Percentiles rank a stretch among this genome's conserved stretches.
These are phyloP conservation scores for Ogataea haglerorum DNA, from an alignment of 805 yeast genomes.

Conservation along the genomic window DNA sequence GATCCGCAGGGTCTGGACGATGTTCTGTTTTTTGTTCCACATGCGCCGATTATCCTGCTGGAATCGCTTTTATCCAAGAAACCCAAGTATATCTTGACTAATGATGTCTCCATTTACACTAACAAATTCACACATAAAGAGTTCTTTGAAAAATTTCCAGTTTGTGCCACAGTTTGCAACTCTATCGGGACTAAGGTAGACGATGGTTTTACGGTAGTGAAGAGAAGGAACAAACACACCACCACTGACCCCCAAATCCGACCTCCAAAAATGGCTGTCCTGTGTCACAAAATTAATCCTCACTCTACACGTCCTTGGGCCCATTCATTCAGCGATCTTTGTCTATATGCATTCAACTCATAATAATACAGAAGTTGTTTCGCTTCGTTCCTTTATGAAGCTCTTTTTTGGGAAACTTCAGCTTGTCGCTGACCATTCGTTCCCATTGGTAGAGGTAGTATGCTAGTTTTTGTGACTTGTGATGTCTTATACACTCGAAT, in stretches of 20 bases:
- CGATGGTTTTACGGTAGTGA: constrained; percentile 8
- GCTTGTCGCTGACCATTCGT: background rate
- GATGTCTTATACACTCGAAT: constrained; percentile 41
- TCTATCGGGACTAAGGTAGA: constrained; percentile 2
- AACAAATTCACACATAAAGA: constrained; percentile 26
- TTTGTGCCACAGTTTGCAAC: constrained; percentile 25
- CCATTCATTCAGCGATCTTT: constrained; percentile 28
- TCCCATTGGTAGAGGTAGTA: constrained; percentile 64
- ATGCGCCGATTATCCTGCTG: constrained; percentile 31
- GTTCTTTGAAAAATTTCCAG: constrained; percentile 28
- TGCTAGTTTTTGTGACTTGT: constrained; percentile 67
- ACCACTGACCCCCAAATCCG: constrained; percentile 5
- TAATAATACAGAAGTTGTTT: constrained; percentile 66
- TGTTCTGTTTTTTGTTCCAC: constrained; percentile 33
- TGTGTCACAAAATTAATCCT: constrained; percentile 4
- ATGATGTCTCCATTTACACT: constrained; percentile 30
- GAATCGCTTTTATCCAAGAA: constrained; percentile 24
- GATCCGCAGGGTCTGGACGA: background rate
- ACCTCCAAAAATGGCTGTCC: constrained; percentile 10
- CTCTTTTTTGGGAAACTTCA: constrained; percentile 41
- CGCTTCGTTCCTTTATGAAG: constrained; percentile 53
- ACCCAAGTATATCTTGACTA: constrained; percentile 30
- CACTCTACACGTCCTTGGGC: constrained; percentile 21
- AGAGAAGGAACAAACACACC: constrained; percentile 13
- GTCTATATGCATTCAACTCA: constrained; percentile 23